Base-by-base conservation (phyloP, 2,329 filamentous ascomycete genomes). In the Bipolaris zeicola region DNA sequence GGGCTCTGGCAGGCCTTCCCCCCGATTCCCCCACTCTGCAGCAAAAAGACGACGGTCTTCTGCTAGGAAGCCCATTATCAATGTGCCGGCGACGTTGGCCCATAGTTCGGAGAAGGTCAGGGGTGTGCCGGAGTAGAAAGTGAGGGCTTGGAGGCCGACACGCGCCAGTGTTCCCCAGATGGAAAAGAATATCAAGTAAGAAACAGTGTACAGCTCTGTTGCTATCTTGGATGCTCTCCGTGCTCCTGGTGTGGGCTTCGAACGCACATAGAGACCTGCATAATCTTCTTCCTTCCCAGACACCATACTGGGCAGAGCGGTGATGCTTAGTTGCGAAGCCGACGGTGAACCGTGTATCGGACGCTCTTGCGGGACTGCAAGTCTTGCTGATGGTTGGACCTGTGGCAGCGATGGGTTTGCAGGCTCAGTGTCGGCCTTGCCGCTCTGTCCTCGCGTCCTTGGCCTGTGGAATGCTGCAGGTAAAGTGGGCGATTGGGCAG, bases 161-260 rank as follows among this genome's bases (percentile, higher is more conserved):
- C 94, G 86, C 0, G 92, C 90, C 24, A 97, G 83, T 0, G 92
- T 95, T 34, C 94, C 94, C 37, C 94, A 77, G 16, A 97, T 83
- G 16, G 93, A 87, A 76, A 96, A 97, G 70, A 97, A 82, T 56
- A 96, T 81, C 22, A 97, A 85, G 75, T 96, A 91, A 0, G 91
- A 92, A 58, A 92, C 72, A 1, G 88, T 92, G 76, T 92, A 81
- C 6, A 80, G 55, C 42, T 79, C 68, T 0, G 77, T 80, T 6
- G 74, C 68, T 18, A 69, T 62, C 20, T 59, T 64, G 2, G 77
- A 71, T 8, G 62, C 60, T 46, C 52, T 61, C 39, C 56, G 58
- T 14, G 59, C 59, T 5, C 39, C 26, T 4, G 63, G 57, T 1
- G 65, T 58, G 36, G 36, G 50, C 34, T 58, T 62, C 5, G 65